phyloP scores from a whole-genome alignment of 2,329 filamentous ascomycete species.

The Diaporthe aspalathi region DNA sequence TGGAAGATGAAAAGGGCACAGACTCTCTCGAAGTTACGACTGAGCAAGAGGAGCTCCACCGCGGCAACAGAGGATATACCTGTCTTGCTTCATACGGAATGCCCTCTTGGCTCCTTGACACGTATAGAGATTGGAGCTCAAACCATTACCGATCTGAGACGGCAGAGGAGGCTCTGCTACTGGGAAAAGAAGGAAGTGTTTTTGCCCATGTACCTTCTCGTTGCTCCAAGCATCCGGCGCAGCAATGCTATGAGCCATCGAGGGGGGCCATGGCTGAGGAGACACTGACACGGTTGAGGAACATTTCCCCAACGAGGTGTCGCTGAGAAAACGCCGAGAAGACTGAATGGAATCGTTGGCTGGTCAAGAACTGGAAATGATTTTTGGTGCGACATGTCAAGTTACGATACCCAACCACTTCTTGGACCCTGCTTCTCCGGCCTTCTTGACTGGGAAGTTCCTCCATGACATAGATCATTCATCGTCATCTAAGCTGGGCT shows the following conservation, averaged over 20 bases:
- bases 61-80: background rate
- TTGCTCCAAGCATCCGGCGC: background rate
- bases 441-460: background rate
- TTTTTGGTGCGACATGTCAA: conserved; percentile 7
- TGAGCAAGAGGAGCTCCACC: background rate
- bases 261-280: background rate
- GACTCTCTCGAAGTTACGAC: background rate
- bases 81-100: background rate
- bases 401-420: conserved; percentile 20
- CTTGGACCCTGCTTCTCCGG: background rate
- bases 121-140: background rate
- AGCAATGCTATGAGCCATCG: background rate
- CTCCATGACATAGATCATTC: background rate
- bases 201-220: background rate
- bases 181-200: background rate
- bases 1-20: background rate
- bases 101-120: background rate
- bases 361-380: background rate
- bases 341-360: background rate
- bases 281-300: background rate
- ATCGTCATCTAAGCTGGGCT: background rate
- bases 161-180: background rate
- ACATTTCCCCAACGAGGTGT: background rate
- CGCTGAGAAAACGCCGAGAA: background rate
- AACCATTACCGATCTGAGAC: background rate